Conservation (phyloP, 2,329 filamentous ascomycete genomes). For the Venturia oleaginea region DNA sequence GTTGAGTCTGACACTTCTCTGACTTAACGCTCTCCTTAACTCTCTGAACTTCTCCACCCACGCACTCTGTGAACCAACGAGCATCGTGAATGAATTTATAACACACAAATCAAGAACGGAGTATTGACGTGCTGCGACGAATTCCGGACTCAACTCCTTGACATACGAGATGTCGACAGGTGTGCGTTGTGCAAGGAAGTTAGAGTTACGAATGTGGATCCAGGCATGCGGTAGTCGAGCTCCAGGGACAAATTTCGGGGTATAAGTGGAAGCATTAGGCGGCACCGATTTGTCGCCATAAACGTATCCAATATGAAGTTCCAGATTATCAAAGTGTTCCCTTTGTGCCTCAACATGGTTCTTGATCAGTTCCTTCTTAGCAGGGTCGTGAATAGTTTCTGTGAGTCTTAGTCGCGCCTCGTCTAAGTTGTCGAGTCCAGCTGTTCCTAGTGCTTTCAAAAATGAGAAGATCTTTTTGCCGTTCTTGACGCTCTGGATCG, state of each 20-base stretch:
- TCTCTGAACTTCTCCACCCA: slow-evolving; percentile 14
- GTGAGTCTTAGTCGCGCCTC: slow-evolving; percentile 23
- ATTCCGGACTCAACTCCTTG: slow-evolving; percentile 22
- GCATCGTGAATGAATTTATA: slow-evolving; percentile 25
- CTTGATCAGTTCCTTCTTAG: slow-evolving; percentile 24
- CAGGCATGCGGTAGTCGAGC: slow-evolving; percentile 35
- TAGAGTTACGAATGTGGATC: slow-evolving; percentile 21
- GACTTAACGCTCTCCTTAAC: background rate
- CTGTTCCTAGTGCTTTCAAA: slow-evolving; percentile 16
- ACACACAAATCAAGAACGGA: slow-evolving; percentile 31
- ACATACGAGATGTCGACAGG: slow-evolving; percentile 30
- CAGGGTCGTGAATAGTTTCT: slow-evolving; percentile 23
- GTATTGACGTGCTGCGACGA: slow-evolving; percentile 22
- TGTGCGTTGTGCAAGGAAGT: background rate
- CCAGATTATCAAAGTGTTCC: slow-evolving; percentile 37
- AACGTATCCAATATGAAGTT: slow-evolving; percentile 37
- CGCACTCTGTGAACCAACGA: slow-evolving; percentile 17
- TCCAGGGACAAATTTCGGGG: slow-evolving; percentile 29
- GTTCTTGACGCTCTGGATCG: slow-evolving; percentile 34
- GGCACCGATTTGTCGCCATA: slow-evolving; percentile 29
- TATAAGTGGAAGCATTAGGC: slow-evolving; percentile 29
- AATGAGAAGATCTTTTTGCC: slow-evolving; percentile 31
- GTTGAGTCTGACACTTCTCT: slow-evolving; percentile 14
- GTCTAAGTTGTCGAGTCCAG: slow-evolving; percentile 22
- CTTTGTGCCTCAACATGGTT: slow-evolving; percentile 29